Evolutionary conservation across 2,329 filamentous ascomycete genomes (phyloP).

Genomic region (Paracoccidioides brasiliensis): DNA sequence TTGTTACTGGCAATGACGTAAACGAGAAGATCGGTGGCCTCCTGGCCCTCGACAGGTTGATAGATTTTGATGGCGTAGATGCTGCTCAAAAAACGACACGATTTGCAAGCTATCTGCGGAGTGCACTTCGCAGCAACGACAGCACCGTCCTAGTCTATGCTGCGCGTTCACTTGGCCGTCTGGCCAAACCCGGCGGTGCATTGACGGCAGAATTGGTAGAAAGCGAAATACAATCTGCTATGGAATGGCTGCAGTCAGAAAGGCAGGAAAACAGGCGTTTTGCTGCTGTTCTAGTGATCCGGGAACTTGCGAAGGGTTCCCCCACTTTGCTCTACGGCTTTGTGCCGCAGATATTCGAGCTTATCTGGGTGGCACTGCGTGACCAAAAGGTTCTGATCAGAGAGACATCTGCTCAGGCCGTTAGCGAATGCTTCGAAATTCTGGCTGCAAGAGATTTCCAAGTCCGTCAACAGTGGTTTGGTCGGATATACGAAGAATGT

Average conservation of each 20-base stretch:
- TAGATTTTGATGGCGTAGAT: conserved; percentile 94
- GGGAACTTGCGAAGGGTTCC: conserved; percentile 82
- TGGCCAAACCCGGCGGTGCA: conserved; percentile 84
- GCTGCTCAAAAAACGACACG: conserved; percentile 84
- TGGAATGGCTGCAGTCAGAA: conserved; percentile 95
- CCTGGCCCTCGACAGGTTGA: conserved; percentile 78
- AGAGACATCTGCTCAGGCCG: conserved; percentile 80
- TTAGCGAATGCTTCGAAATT: conserved; percentile 91
- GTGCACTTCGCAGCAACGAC: conserved; percentile 80
- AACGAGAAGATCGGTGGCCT: conserved; percentile 85
- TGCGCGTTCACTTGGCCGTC: conserved; percentile 73
- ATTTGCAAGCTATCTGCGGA: conserved; percentile 81
- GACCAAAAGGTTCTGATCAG: conserved; percentile 85
- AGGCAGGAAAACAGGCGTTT: conserved; percentile 86
- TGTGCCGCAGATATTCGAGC: conserved; percentile 86
- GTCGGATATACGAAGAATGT: conserved; percentile 78
- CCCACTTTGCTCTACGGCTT: conserved; percentile 93
- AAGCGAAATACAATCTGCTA: conserved; percentile 86
- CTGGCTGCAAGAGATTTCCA: conserved; percentile 84
- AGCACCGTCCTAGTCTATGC: conserved; percentile 82
- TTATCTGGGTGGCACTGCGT: conserved; percentile 87
- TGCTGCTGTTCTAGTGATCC: conserved; percentile 78
- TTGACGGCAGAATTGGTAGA: conserved; percentile 92
- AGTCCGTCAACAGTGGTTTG: conserved; percentile 78
- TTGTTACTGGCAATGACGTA: conserved; percentile 74